A percentile compares a stretch with the other conserved stretches of the same genome.
phyloP scores from a whole-genome alignment of 2,329 filamentous ascomycete species.

The Sporothrix sp. region DNA sequence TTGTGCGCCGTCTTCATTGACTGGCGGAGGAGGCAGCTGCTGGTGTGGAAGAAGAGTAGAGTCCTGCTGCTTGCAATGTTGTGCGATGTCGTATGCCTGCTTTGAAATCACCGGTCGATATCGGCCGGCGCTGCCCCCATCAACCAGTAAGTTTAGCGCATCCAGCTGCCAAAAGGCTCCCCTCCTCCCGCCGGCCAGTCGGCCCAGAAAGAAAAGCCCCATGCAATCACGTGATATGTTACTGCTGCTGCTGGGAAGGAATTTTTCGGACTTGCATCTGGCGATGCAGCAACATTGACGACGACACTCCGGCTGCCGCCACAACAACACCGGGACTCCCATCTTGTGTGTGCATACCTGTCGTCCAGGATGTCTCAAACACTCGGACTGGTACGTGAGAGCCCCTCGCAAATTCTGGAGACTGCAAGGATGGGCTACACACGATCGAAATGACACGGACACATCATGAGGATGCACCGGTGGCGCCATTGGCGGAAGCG shows the following conservation, averaged over 20 bases:
- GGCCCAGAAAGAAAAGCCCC: not conserved
- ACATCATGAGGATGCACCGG: no score
- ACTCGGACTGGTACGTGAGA: slow-evolving; percentile 55
- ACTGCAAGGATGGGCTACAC: not conserved
- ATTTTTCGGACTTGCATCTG: not conserved
- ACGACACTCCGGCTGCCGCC: not conserved
- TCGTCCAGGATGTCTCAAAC: slow-evolving; percentile 60
- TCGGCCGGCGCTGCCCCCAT: not conserved
- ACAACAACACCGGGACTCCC: not conserved
- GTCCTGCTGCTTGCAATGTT: no score
- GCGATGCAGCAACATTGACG: not conserved
- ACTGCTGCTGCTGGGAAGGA: not conserved
- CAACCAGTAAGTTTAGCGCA: not conserved
- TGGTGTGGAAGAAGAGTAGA: not conserved
- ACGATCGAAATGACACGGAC: no score
- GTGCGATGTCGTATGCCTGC: not conserved
- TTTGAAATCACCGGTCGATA: slow-evolving; percentile 14
- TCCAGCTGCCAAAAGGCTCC: no score
- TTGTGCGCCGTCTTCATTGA: slow-evolving; percentile 4
- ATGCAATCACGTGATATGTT: not conserved
- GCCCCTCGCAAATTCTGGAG: not conserved
- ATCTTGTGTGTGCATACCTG: not conserved
- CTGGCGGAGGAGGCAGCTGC: not conserved
- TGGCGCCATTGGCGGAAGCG: no score
- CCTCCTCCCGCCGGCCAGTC: not conserved